Conservation (phyloP, 2,329 filamentous ascomycete species). For the Apiospora saccharicola region DNA sequence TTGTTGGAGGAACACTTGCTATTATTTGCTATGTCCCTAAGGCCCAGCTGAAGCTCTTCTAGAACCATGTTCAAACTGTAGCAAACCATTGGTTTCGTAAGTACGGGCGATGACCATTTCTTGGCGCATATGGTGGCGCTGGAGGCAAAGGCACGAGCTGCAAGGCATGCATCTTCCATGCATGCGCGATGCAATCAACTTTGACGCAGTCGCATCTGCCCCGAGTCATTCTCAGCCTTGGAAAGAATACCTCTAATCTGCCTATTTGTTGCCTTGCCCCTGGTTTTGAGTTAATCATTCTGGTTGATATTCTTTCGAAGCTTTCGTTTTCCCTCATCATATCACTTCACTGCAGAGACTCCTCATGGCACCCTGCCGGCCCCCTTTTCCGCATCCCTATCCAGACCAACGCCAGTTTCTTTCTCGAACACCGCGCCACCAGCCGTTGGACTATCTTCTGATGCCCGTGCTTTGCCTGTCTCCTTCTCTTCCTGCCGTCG, state of each 20-base stretch:
- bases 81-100: neutral
- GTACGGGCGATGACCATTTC: neutral
- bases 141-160: neutral
- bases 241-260: neutral
- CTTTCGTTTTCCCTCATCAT: neutral
- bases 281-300: neutral
- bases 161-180: neutral
- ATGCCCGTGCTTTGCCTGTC: neutral
- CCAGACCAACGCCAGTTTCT: neutral
- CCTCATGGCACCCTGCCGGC: neutral
- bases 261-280: neutral
- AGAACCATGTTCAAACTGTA: neutral
- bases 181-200: neutral
- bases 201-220: neutral
- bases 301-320: neutral
- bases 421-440: neutral
- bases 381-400: slow-evolving; percentile 16
- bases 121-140: slow-evolving; percentile 16
- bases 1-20: neutral
- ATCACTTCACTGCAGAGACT: neutral
- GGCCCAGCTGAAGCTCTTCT: neutral
- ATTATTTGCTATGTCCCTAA: neutral
- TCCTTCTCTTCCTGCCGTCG: slow-evolving; percentile 29
- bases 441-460: neutral
- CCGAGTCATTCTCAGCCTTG: neutral